These are phyloP conservation scores for Panicum miliaceum DNA, from an alignment of 176 grass and related monocot species.

Conservation along the genomic window DNA sequence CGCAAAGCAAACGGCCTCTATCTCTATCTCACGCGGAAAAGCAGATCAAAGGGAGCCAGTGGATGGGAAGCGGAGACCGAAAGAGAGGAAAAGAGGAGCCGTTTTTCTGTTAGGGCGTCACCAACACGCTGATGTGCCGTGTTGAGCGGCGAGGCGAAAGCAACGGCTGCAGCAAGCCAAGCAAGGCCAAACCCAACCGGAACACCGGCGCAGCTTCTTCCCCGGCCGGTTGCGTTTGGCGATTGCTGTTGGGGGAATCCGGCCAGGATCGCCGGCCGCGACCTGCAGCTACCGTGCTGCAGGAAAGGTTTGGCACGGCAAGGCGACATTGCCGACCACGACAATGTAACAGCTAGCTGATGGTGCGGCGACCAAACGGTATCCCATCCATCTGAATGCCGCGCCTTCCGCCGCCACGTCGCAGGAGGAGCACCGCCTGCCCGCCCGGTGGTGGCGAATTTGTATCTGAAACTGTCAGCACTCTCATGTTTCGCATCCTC, in stretches of 20 bases:
- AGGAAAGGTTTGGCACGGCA: conserved; percentile 31
- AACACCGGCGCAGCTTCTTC: conserved; percentile 7
- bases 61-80: not conserved
- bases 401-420: not conserved
- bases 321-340: conserved; percentile 22
- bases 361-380: not conserved
- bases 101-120: conserved; percentile 41
- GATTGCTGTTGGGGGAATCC: not conserved
- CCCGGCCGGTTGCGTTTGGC: not conserved
- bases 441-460: not conserved
- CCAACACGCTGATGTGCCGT: not conserved
- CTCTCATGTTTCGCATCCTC: too few relatives aligned
- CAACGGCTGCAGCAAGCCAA: not conserved
- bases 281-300: not conserved
- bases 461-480: too few relatives aligned
- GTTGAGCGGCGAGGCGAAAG: conserved; percentile 10
- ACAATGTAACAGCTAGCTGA: conserved; percentile 4
- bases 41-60: not conserved
- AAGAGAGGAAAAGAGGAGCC: not conserved
- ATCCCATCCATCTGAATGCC: not conserved
- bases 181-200: not conserved
- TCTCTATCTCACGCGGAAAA: not conserved
- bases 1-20: not conserved
- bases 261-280: not conserved
- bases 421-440: too few relatives aligned